phyloP scores from a whole-genome alignment of 106 monocot species.

The Allium sativum region DNA sequence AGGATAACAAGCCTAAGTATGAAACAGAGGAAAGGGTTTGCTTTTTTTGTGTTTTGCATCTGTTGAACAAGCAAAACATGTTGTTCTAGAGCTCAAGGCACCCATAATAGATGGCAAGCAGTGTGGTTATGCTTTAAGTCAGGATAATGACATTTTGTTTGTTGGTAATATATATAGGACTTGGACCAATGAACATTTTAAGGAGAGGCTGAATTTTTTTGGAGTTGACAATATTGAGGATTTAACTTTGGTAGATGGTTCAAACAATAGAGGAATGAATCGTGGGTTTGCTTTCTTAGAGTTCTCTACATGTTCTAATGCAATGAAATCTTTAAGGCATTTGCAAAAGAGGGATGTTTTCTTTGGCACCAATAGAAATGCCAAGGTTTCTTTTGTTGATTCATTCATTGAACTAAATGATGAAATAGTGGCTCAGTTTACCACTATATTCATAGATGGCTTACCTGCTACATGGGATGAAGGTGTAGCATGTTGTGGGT shows the following conservation, averaged over 20 bases:
- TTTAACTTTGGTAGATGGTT: conserved; percentile 60
- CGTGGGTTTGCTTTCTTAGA: conserved; percentile 96
- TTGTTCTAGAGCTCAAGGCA: conserved; percentile 53
- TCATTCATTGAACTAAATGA: conserved; percentile 84
- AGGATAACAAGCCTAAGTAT: conserved; percentile 72
- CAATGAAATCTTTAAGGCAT: conserved; percentile 67
- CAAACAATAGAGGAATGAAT: conserved; percentile 67
- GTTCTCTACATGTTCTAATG: conserved; percentile 69
- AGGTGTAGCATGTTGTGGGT: no score
- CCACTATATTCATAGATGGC: conserved; percentile 88
- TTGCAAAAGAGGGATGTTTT: conserved; percentile 70
- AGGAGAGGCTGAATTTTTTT: conserved; percentile 63
- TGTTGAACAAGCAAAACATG: conserved; percentile 75
- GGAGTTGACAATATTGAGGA: conserved; percentile 81
- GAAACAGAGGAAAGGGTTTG: conserved; percentile 78
- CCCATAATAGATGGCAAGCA: conserved; percentile 73
- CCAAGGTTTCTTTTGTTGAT: conserved; percentile 90
- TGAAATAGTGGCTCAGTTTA: conserved; percentile 95
- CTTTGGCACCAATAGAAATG: conserved; percentile 67
- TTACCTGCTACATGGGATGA: conserved; percentile 89
- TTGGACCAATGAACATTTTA: conserved; percentile 78
- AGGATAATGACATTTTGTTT: conserved; percentile 79
- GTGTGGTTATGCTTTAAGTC: conserved; percentile 73
- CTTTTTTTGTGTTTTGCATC: conserved; percentile 78
- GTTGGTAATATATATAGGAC: conserved; percentile 79